phyloP scores from a whole-genome alignment of 1,284 basidiomycete species.

The Leccinum proliferum region DNA sequence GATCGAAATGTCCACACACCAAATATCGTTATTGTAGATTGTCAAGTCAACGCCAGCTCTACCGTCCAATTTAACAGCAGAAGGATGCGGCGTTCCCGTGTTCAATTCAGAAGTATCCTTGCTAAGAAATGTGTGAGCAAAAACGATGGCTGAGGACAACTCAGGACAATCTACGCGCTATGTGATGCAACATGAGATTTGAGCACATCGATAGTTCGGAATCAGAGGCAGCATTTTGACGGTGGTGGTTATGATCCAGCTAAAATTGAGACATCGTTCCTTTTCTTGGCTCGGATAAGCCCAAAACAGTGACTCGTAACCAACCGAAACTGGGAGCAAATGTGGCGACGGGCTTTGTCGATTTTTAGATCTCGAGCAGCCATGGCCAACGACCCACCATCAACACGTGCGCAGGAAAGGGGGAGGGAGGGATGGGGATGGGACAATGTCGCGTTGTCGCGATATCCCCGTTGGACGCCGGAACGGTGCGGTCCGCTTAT shows the following conservation, averaged over 20 bases:
- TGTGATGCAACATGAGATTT: background rate
- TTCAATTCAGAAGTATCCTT: background rate
- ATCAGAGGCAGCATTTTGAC: background rate
- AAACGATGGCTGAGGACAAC: background rate
- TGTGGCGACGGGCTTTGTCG: no score
- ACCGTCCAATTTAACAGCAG: background rate
- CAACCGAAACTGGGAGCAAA: no score
- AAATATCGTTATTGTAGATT: background rate
- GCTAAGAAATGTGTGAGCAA: background rate
- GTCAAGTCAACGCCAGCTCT: background rate
- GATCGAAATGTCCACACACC: background rate
- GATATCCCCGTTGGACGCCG: no score
- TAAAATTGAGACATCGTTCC: background rate
- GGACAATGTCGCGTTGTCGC: no score
- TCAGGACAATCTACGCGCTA: background rate
- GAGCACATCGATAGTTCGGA: background rate
- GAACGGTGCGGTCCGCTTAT: no score
- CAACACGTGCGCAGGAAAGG: no score
- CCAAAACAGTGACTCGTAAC: no score
- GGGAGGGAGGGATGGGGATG: no score
- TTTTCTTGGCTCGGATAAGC: background rate
- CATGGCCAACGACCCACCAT: no score
- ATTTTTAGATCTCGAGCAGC: no score
- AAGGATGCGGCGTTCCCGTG: background rate
- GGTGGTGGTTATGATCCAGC: background rate